These are phyloP conservation scores for Elongisporangium prolatum DNA, from an alignment of 352 stramenopile species.

Conservation along the genomic window DNA sequence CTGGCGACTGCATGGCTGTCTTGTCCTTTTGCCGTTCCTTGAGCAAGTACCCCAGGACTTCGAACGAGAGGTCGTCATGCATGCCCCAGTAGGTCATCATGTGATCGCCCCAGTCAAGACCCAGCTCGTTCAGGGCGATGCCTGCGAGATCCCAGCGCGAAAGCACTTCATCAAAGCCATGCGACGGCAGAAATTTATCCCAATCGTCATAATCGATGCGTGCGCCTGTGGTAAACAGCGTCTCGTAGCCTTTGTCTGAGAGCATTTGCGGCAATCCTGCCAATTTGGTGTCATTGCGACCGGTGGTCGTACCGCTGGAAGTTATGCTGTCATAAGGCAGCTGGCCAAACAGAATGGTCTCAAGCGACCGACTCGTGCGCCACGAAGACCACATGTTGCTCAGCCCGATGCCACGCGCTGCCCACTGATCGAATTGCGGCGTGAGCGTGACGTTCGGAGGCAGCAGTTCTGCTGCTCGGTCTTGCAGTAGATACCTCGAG, in stretches of 20 bases:
- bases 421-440: conserved; percentile 59
- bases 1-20: conserved; percentile 8
- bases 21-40: conserved; percentile 10
- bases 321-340: conserved; percentile 57
- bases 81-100: conserved; percentile 66
- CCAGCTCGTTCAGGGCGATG: conserved; percentile 41
- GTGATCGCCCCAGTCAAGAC: conserved; percentile 50
- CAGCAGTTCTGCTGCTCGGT: conserved; percentile 22
- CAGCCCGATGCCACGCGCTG: conserved; percentile 38
- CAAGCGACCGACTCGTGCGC: conserved; percentile 64
- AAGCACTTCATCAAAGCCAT: conserved; percentile 55
- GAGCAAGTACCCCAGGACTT: conserved; percentile 43
- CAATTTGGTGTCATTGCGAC: conserved; percentile 25
- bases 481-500: conserved; percentile 42
- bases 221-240: conserved; percentile 56
- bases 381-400: conserved; percentile 62
- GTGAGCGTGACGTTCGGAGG: conserved; percentile 49
- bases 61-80: conserved; percentile 65
- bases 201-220: conserved; percentile 55
- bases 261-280: conserved; percentile 56
- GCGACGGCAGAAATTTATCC: conserved; percentile 45
- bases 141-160: conserved; percentile 33
- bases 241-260: conserved; percentile 52
- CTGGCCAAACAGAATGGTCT: conserved; percentile 60
- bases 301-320: conserved; percentile 39